Conservation (phyloP, 2,329 filamentous ascomycete species). For the Penicillium fuscoglaucum region DNA sequence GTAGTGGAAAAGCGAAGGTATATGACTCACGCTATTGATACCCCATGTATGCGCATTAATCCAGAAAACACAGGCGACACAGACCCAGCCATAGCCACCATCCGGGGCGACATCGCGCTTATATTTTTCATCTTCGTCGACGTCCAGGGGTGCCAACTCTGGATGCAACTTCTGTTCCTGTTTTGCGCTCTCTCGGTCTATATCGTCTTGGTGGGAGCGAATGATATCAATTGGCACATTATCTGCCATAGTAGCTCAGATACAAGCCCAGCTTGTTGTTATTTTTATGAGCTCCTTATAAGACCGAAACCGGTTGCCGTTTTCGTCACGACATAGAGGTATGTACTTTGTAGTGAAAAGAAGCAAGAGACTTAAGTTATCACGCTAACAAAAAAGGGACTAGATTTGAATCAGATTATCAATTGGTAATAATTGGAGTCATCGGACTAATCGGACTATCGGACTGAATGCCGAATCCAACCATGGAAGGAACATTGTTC, state of each 20-base stretch:
- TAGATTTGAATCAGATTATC: background rate
- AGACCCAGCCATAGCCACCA: slow-evolving; percentile 64
- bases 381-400: slow-evolving; percentile 1
- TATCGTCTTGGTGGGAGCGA: slow-evolving; percentile 22
- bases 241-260: slow-evolving; percentile 30
- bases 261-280: background rate
- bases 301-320: slow-evolving; percentile 11
- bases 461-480: slow-evolving; percentile 18
- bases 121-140: slow-evolving; percentile 32
- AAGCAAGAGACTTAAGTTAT: background rate
- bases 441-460: slow-evolving; percentile 3
- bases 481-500: background rate
- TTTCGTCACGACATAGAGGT: slow-evolving; percentile 15
- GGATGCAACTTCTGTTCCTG: slow-evolving; percentile 13
- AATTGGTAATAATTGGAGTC: slow-evolving; percentile 1
- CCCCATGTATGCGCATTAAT: slow-evolving; percentile 75
- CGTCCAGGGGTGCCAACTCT: slow-evolving; percentile 5
- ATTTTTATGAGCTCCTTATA: background rate
- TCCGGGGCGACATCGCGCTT: slow-evolving; percentile 47
- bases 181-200: slow-evolving; percentile 8
- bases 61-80: slow-evolving; percentile 55
- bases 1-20: background rate
- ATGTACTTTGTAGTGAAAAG: background rate
- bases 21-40: slow-evolving; percentile 59
- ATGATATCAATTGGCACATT: slow-evolving; percentile 35